Percentiles rank a stretch among this genome's conserved stretches.
Conservation (phyloP, 495 filamentous ascomycete genomes). For the Hyaloscypha variabilis region DNA sequence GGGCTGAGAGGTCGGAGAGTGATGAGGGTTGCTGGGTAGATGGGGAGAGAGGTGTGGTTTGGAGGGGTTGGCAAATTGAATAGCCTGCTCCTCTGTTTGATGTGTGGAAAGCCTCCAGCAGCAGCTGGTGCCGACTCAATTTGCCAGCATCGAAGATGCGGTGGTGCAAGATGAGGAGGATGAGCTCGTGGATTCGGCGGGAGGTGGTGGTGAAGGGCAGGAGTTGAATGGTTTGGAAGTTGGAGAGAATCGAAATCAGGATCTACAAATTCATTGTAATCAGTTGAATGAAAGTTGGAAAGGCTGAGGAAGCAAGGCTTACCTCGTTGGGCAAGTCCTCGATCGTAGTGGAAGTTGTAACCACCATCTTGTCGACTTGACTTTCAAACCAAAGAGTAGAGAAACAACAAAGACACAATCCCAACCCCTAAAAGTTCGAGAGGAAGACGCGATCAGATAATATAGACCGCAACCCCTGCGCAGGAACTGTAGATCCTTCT, state of each 20-base stretch:
- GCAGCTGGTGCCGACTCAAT: conserved; percentile 62
- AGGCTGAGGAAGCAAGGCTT: neutral
- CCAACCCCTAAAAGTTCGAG: neutral
- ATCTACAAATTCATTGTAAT: conserved; percentile 51
- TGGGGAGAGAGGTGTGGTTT: neutral
- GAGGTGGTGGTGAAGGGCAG: conserved; percentile 63
- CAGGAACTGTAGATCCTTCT: neutral
- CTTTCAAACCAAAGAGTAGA: neutral
- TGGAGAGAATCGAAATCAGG: conserved; percentile 63
- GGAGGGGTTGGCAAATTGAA: conserved; percentile 52
- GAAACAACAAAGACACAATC: conserved; percentile 11
- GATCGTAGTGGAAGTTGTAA: conserved; percentile 10
- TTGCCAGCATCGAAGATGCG: conserved; percentile 61
- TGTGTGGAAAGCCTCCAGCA: conserved; percentile 80
- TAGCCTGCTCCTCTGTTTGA: conserved; percentile 69
- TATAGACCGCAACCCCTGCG: neutral
- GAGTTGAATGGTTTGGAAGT: conserved; percentile 61
- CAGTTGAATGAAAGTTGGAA: neutral
- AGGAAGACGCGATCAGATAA: neutral
- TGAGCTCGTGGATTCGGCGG: conserved; percentile 66
- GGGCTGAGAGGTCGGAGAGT: conserved; percentile 44
- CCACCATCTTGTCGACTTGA: conserved; percentile 11
- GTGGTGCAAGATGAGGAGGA: conserved; percentile 65
- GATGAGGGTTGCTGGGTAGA: conserved; percentile 24
- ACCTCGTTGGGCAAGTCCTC: conserved; percentile 27